Evolutionary conservation across 495 filamentous ascomycete genomes (phyloP).

Genomic region (Trichoderma virens): DNA sequence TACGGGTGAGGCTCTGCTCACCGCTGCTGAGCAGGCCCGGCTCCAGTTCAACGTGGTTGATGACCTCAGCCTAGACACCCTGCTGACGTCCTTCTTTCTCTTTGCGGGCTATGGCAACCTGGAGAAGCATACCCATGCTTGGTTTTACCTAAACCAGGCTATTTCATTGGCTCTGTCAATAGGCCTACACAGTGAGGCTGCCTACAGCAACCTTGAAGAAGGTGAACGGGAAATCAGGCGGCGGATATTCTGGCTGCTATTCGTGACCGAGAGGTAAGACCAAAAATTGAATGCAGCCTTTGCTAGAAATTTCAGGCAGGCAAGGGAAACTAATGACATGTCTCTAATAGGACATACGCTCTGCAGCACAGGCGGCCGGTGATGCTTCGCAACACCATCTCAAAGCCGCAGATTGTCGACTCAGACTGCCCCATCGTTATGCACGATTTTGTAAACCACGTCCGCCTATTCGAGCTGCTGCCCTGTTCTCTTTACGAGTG

Average conservation of each 20-base stretch:
- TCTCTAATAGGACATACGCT: constrained; percentile 11
- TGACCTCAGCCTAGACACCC: background rate
- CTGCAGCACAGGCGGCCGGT: constrained; percentile 15
- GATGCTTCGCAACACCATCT: constrained; percentile 16
- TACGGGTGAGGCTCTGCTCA: background rate
- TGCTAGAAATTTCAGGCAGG: background rate
- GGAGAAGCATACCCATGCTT: constrained; percentile 14
- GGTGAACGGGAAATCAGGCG: constrained; percentile 9
- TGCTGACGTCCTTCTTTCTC: constrained; percentile 30
- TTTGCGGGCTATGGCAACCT: constrained; percentile 14
- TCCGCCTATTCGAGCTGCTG: constrained; percentile 5
- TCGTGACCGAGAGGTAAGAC: constrained; percentile 17
- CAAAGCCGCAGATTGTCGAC: constrained; percentile 10
- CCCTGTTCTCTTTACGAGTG: constrained; percentile 2
- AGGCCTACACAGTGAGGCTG: constrained; percentile 14
- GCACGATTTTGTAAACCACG: constrained; percentile 6
- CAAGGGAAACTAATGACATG: background rate
- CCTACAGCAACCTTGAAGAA: constrained; percentile 11
- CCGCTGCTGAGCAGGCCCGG: constrained; percentile 1
- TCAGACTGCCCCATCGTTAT: constrained; percentile 3
- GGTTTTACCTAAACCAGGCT: constrained; percentile 20
- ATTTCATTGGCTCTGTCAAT: constrained; percentile 15
- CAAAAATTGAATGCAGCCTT: too few species aligned
- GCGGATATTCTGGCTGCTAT: constrained; percentile 18
- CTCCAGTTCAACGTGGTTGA: constrained; percentile 4